Evolutionary conservation across 305 asterid genomes (phyloP), one percentile per base, ranked within the genome.

Genomic region (Fraxinus platypoda): DNA sequence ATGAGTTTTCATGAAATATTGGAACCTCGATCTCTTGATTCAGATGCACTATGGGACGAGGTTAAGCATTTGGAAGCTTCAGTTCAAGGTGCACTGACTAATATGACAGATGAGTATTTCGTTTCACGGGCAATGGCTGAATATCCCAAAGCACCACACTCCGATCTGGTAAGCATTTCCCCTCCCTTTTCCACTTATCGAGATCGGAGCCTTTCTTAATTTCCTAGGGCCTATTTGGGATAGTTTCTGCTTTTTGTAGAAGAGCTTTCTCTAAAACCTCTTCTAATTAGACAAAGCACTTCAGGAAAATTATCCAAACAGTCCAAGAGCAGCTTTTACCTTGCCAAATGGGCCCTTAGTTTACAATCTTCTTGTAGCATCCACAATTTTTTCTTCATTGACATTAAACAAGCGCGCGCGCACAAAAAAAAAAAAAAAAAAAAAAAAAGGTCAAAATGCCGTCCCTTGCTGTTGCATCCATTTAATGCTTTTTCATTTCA

Each of bases 51-150:
- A 68, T 41, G 78, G 80, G 89, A 81, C 8, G 90, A 93, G 84
- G 93, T 91, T 52, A 78, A 38, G 89, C 81, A 57, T 84, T 85
- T 95, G 82, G 94, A 91, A 72, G 88, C 88, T 85, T 91, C 92
- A 38, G 88, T 95, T 79, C 90, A 83, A 82, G 81, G 79, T 17
- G 87, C 96, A 64, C 87, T 94, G 46, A 33, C 83, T 71, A 85
- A 75, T 75, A 88, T 95, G 97, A 94, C 95, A 0, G 91, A 94
- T 59, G 94, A 84, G 83, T 86, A 86, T 81, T 87, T 76, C 70
- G 98, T 95, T 88, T 93, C 98, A 34, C 91, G 77, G 84, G 97
- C 99, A 75, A 93, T 95, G 99, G 89, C 95, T 59, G 86, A 87
- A 79, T 95, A 93, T 81, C 94, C 97, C 74, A 88, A 95, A 87